Percentiles rank a stretch among this genome's conserved stretches.
phyloP scores from a whole-genome alignment of 345 rosid genomes.

The Odontarrhena argentea region DNA sequence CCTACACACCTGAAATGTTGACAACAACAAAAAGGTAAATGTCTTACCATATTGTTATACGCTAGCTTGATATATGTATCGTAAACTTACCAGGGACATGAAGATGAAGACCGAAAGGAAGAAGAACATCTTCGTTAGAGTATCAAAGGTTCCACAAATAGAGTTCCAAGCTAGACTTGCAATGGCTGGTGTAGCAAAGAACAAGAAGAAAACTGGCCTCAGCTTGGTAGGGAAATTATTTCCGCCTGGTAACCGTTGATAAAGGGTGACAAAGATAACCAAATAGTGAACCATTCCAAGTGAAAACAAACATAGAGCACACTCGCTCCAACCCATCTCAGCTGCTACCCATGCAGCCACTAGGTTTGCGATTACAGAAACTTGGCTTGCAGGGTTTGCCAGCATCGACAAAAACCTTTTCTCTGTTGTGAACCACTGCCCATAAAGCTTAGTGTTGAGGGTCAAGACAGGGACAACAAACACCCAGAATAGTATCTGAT shows the following conservation, averaged over 20 bases:
- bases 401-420: constrained; percentile 54
- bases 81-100: constrained; percentile 55
- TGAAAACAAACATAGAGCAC: constrained; percentile 61
- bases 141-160: constrained; percentile 54
- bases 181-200: constrained; percentile 72
- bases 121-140: constrained; percentile 57
- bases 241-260: constrained; percentile 57
- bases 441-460: constrained; percentile 68
- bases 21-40: background rate
- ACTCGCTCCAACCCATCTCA: constrained; percentile 61
- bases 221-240: constrained; percentile 47
- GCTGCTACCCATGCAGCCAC: constrained; percentile 62
- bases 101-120: constrained; percentile 63
- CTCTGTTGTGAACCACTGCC: constrained; percentile 79
- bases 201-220: constrained; percentile 68
- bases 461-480: constrained; percentile 52
- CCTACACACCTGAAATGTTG: constrained; percentile 53
- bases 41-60: background rate
- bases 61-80: background rate
- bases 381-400: constrained; percentile 70
- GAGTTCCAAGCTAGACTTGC: constrained; percentile 72
- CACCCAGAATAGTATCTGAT: constrained; percentile 45
- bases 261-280: constrained; percentile 73
- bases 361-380: constrained; percentile 66
- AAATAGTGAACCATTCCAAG: constrained; percentile 68